Base-by-base conservation (phyloP, 108 stramenopile genomes). In the Nannochloropsis gaditana region DNA sequence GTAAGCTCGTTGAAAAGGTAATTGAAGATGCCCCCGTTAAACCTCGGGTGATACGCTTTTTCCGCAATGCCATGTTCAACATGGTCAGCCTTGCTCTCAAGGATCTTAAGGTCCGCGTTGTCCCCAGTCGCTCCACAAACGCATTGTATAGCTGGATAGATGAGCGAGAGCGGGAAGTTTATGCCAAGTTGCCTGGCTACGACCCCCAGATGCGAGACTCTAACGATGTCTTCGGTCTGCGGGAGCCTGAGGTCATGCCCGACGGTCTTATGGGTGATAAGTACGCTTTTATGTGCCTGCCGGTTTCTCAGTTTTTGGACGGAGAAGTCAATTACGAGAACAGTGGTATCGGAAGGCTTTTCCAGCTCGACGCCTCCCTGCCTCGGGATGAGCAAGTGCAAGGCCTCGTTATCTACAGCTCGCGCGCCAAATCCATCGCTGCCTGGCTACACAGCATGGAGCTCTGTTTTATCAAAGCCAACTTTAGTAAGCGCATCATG, bases 21-120 rank as follows among this genome's bases (percentile, higher is more conserved):
- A 94, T 97, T 59, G 96, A 97, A 82, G 89, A 92, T 59, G 91
- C 92, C 44, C 92, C 93, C 79, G 87, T 92, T 5, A 93, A 93
- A 80, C 89, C 89, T 5, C 82, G 84, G 9, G 80, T 47, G 15
- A 94, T 97, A 81, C 92, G 95, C 44, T 97, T 96, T 88, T 97
- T 97, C 91, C 95, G 97, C 44, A 95, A 96, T 44, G 95, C 95
- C 59, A 97, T 97, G 97, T 96, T 96, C 92, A 97, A 97, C 91
- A 97, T 97, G 97, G 92, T 93, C 83, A 59, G 92, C 86, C 79
- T 88, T 47, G 86, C 89, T 10, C 89, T 89, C 1, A 80, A 47
- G 44, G 86, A 89, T 59, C 81, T 86, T 42, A 85, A 89, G 15
- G 84, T 89, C 9, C 44, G 47, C 9, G 89, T 89, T 5, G 79